Evolutionary conservation across 106 monocot genomes (phyloP), one percentile per base, ranked within the genome.

Genomic region (Cymbidium sinense): DNA sequence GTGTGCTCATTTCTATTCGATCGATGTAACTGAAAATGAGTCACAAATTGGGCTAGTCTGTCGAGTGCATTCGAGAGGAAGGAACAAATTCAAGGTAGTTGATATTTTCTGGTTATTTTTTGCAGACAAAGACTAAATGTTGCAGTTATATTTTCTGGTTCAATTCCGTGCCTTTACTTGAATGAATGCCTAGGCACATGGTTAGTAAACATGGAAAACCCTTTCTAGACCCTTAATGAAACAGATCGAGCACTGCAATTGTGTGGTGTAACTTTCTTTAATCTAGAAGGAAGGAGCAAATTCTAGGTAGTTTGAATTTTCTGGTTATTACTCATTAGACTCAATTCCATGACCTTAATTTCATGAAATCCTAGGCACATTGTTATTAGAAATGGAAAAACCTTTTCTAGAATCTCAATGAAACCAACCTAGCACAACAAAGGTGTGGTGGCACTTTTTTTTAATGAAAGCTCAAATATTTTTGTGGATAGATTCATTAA

Each of bases 31-130:
- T 81, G 90, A 94, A 70, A 77, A 77, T 70, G 94, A 94, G 75
- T 87, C 88, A 69, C 77, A 84, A 71, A 81, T 79, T 73, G 98
- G 98, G 74, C 51, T 98, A 64, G 94, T 98, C 4, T 98, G 98
- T 84, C 91, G 90, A 73, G 98, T 94, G 7, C 83, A 86, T 86
- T 94, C 98, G 75, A n/a, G 90, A 81, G 86, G 88, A 61, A 98
- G 87, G 84, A 98, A 92, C 84, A 98, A 98, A 85, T 98, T 98
- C 75, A 98, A 98, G 94, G 98, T 98, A 30, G 2, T 70, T 70
- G 19, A 18, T 21, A 8, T 34, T 35, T 31, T 62, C 20, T 80
- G 34, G 23, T 47, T 39, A n/a, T 61, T 61, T 8, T 33, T 67
- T 33, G 31, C 13, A 67, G 31, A 31, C 17, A 15, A 67, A 33